phyloP scores from a whole-genome alignment of 164 flowering plant genomes.

The Annona squamosa region DNA sequence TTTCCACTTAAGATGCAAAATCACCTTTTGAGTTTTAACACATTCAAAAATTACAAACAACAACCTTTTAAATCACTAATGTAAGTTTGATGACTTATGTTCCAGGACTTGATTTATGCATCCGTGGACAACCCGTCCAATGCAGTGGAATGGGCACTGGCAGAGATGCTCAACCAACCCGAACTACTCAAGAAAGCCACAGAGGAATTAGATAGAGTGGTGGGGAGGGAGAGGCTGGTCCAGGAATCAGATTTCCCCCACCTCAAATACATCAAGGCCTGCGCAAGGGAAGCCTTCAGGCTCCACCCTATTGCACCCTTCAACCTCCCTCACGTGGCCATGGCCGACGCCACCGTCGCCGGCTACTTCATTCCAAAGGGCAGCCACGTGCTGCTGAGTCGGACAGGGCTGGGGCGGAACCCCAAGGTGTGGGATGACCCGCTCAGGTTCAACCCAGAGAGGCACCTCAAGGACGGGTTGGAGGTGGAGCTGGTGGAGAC shows the following conservation, averaged over 20 bases:
- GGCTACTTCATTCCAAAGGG: conserved; percentile 33
- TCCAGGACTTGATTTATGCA: conserved; percentile 28
- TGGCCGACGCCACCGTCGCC: conserved; percentile 16
- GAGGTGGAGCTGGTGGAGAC: conserved; percentile 21
- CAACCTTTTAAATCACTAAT: no score
- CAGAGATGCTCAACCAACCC: conserved; percentile 34
- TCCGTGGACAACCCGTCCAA: conserved; percentile 31
- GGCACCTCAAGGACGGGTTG: conserved; percentile 21
- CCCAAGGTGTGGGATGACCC: conserved; percentile 30
- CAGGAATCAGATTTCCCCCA: conserved; percentile 26
- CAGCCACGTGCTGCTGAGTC: conserved; percentile 20
- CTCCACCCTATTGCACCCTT: conserved; percentile 24
- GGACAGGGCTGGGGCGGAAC: conserved; percentile 19
- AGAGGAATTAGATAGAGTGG: conserved; percentile 17
- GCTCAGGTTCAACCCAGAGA: conserved; percentile 36
- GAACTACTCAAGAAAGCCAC: conserved; percentile 23
- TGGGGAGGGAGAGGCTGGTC: conserved; percentile 23
- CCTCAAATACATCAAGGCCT: conserved; percentile 22
- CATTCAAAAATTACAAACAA: no score
- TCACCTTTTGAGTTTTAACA: no score
- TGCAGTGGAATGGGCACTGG: conserved; percentile 27
- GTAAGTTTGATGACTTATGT: not conserved
- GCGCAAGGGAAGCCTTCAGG: conserved; percentile 19
- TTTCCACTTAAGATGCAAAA: no score
- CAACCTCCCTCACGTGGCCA: conserved; percentile 26